These are phyloP conservation scores for Corchorus olitorius DNA, from an alignment of 345 rosid species.

Conservation along the genomic window DNA sequence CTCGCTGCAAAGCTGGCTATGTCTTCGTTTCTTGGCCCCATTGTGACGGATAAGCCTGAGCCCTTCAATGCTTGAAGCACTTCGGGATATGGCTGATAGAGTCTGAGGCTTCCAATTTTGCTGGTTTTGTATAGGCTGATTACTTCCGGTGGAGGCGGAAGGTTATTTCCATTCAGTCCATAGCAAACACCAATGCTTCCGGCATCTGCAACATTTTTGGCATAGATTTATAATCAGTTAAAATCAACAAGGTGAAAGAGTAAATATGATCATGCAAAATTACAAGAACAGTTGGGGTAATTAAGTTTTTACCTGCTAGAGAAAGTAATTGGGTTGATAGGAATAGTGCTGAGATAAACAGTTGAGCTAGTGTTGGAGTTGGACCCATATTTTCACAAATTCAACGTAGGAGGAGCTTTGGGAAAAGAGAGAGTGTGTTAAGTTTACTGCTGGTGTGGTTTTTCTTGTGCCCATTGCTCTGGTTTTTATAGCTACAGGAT, in stretches of 20 bases:
- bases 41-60: conserved; percentile 20
- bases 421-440: no score
- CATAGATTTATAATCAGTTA: not conserved
- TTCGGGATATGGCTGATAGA: conserved; percentile 38
- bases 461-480: no score
- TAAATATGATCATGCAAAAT: no score
- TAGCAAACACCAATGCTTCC: conserved; percentile 33
- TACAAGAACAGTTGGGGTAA: no score
- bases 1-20: conserved; percentile 20
- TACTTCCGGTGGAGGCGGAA: conserved; percentile 39
- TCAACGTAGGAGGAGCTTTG: no score
- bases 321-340: not conserved
- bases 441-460: no score
- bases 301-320: not conserved
- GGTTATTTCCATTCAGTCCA: conserved; percentile 41
- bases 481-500: no score
- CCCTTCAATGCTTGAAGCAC: conserved; percentile 38
- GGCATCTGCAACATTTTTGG: conserved; percentile 12
- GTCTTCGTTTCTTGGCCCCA: conserved; percentile 40
- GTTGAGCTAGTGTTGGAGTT: no score
- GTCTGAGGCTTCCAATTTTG: conserved; percentile 25
- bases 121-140: conserved; percentile 32
- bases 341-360: not conserved
- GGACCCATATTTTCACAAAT: no score
- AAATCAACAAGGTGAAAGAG: not conserved